phyloP scores from a whole-genome alignment of 495 filamentous ascomycete species.

The Elaphomyces granulatus region DNA sequence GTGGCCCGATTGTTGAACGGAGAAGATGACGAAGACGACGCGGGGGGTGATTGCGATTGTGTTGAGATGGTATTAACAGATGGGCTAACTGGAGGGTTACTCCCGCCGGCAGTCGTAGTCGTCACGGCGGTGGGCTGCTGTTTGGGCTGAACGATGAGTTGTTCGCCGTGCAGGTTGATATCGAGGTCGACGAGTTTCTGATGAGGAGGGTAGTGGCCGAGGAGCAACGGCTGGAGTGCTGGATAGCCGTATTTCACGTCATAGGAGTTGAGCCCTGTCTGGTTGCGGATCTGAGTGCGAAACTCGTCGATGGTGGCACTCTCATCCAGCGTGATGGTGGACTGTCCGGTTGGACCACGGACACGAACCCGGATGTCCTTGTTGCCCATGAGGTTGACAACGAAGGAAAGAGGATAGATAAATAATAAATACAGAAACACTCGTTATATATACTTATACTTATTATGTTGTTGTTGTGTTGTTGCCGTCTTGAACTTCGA shows the following conservation, averaged over 20 bases:
- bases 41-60: slow-evolving; percentile 7
- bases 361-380: slow-evolving; percentile 49
- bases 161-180: slow-evolving; percentile 67
- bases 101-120: too few species aligned
- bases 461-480: too few species aligned
- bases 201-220: slow-evolving; percentile 33
- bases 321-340: slow-evolving; percentile 48
- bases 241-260: slow-evolving; percentile 85
- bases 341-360: slow-evolving; percentile 46
- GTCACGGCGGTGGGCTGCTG: slow-evolving; percentile 17
- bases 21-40: slow-evolving; percentile 4
- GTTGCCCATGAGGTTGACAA: too few species aligned
- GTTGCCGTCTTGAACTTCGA: neutral
- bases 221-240: slow-evolving; percentile 46
- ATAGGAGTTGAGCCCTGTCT: slow-evolving; percentile 39
- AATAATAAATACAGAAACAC: too few species aligned
- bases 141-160: slow-evolving; percentile 50
- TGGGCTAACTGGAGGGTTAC: slow-evolving; percentile 7
- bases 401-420: neutral
- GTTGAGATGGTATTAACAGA: slow-evolving; percentile 8
- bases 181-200: slow-evolving; percentile 39
- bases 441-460: too few species aligned
- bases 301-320: slow-evolving; percentile 52
- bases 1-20: slow-evolving; percentile 8
- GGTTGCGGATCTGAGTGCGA: slow-evolving; percentile 36